Base-by-base conservation (phyloP, 257 asterid genomes). In the Penstemon barbatus region DNA sequence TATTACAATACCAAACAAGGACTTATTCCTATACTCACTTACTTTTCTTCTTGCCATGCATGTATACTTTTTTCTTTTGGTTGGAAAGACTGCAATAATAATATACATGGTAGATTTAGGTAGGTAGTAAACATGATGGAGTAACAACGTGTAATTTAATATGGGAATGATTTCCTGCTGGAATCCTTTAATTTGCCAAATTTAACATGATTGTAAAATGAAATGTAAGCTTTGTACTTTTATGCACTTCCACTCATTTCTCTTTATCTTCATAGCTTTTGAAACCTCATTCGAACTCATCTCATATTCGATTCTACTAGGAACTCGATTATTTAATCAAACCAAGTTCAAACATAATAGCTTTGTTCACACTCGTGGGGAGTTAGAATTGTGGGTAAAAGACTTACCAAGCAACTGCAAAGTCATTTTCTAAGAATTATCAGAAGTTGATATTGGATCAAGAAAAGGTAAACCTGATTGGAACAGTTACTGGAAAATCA, bases 1-100 rank as follows among this genome's bases (percentile, higher is more conserved):
- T 5, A 78, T 78, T 67, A 66, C 65, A 69, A 36, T 36, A 74
- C 68, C 74, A 63, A 8, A 74, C 59, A 43, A 54, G 67, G 52
- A 60, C 42, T 5, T 8, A 8, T 56, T 64, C 33, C 15, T 3
- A 57, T 45, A 45, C 12, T 50, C 25, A n/a, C n/a, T n/a, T n/a
- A n/a, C 33, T 33, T 38, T 42, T 37, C 65, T 2, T 7, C 65
- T 2, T 7, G 18, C 60, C 8, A 37, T 48, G 5, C 56, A 12
- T n/a, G 13, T n/a, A 2, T 6, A 11, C 54, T 3, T 51, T 11
- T 52, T 15, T 49, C 49, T 51, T 48, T 65, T 43, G 12, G 44
- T 10, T 8, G 12, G 2, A 12, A 45, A 49, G 15, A 25, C 3
- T 43, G 52, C 53, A 8, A 43, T 58, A n/a, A 58, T 9, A 12